These are phyloP conservation scores for Halenospora varia DNA, from an alignment of 495 filamentous ascomycete species.

Conservation along the genomic window DNA sequence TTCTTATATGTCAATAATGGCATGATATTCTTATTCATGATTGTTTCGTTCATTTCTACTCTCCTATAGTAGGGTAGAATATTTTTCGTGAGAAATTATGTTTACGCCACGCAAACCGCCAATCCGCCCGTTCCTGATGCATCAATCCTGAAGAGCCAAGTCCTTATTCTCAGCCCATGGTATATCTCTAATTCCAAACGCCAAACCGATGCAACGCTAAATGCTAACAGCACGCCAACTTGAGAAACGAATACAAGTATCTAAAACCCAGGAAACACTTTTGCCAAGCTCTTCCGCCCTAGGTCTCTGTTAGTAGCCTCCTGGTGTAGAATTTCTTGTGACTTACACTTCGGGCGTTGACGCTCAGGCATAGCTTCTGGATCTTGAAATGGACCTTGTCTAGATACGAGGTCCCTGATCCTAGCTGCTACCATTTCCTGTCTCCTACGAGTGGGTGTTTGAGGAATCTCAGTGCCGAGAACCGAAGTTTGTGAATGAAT, in stretches of 20 bases:
- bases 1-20: no score
- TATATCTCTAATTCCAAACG: not conserved
- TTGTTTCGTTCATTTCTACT: no score
- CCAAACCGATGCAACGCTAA: constrained; percentile 5
- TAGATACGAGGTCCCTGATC: constrained; percentile 15
- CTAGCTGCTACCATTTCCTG: constrained; percentile 9
- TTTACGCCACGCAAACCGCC: no score
- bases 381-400: constrained; percentile 9
- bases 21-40: no score
- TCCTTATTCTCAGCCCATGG: not conserved
- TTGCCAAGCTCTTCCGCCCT: constrained; percentile 14
- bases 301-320: not conserved
- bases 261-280: constrained; percentile 16
- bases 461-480: not conserved
- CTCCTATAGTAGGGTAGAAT: no score
- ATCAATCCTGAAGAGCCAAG: not conserved
- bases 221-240: not conserved
- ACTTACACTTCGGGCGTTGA: constrained; percentile 15
- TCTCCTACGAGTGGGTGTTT: not conserved
- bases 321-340: not conserved
- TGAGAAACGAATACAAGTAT: constrained; percentile 1
- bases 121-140: not conserved
- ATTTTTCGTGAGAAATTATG: no score
- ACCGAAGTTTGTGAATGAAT: not conserved
- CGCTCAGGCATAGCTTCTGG: constrained; percentile 7